These are phyloP conservation scores for Solanum chiquidenum DNA, from an alignment of 257 asterid species.

Conservation along the genomic window DNA sequence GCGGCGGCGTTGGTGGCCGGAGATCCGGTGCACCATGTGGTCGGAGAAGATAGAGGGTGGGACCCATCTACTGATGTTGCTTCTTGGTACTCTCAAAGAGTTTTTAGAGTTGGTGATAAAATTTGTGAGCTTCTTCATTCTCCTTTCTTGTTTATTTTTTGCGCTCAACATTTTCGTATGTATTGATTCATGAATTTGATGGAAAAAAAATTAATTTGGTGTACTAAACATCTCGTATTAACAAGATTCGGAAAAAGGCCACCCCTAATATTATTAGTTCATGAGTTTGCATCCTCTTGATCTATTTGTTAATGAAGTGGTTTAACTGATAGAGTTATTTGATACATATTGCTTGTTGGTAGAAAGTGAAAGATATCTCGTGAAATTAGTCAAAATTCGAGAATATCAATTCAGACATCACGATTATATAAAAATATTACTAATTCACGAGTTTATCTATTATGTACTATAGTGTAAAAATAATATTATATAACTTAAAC, in stretches of 20 bases:
- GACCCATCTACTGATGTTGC: neutral
- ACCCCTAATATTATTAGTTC: too few species aligned
- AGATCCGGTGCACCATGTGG: conserved; percentile 4
- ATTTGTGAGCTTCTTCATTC: neutral
- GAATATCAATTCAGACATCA: too few species aligned
- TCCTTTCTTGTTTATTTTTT: neutral
- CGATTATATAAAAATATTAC: too few species aligned
- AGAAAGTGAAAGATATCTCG: too few species aligned
- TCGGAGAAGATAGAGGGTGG: conserved; percentile 13
- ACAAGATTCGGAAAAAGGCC: neutral
- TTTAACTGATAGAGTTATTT: too few species aligned
- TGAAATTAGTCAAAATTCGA: too few species aligned
- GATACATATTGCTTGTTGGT: too few species aligned
- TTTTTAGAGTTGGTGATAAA: conserved; percentile 10
- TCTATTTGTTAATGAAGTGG: too few species aligned
- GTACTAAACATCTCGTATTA: neutral
- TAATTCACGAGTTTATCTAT: too few species aligned
- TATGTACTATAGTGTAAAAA: neutral
- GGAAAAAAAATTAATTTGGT: too few species aligned
- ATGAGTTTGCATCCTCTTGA: too few species aligned
- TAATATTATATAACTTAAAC: neutral
- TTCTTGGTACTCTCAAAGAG: conserved; percentile 5
- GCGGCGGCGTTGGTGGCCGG: neutral
- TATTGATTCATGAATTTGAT: neutral
- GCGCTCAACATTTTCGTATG: neutral